These are phyloP conservation scores for Melampsora abietis-canadensis DNA, from an alignment of 1,284 basidiomycete genomes.

Conservation along the genomic window DNA sequence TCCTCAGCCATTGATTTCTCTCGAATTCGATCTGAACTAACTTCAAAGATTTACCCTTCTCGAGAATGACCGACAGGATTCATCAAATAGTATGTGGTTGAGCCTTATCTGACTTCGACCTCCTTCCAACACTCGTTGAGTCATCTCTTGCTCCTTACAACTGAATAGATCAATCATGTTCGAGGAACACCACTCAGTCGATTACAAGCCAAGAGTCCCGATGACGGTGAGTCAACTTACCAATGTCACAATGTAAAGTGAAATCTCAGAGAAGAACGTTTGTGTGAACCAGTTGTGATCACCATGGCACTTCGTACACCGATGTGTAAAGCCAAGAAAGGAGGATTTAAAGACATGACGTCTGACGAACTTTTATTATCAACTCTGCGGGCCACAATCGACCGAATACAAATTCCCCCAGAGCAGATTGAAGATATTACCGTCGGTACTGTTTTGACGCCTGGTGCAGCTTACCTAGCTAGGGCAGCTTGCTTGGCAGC, in stretches of 20 bases:
- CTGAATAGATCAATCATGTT: constrained; percentile 8
- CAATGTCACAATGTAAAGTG: constrained; percentile 55
- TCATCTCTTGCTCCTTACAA: neutral
- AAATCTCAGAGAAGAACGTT: constrained; percentile 72
- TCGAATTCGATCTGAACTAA: neutral
- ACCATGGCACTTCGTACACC: constrained; percentile 78
- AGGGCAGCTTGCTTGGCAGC: constrained; percentile 72
- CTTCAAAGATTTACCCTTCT: neutral
- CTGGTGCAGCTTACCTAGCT: constrained; percentile 62
- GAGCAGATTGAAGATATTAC: constrained; percentile 70
- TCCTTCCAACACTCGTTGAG: neutral
- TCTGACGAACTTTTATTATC: constrained; percentile 74
- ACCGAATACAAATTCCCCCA: constrained; percentile 54
- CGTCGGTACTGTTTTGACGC: constrained; percentile 66
- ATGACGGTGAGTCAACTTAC: constrained; percentile 45
- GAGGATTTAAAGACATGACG: constrained; percentile 74
- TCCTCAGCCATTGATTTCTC: too few relatives aligned
- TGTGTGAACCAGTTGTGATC: constrained; percentile 71
- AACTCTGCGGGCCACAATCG: constrained; percentile 62
- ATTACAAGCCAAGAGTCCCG: constrained; percentile 44
- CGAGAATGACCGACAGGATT: constrained; percentile 1
- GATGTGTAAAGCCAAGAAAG: constrained; percentile 71
- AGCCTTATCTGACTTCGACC: neutral
- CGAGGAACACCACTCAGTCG: constrained; percentile 15
- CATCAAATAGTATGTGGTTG: constrained; percentile 2